Conservation (phyloP, 768 basidiomycete genomes). For the Pisolithus tinctorius region DNA sequence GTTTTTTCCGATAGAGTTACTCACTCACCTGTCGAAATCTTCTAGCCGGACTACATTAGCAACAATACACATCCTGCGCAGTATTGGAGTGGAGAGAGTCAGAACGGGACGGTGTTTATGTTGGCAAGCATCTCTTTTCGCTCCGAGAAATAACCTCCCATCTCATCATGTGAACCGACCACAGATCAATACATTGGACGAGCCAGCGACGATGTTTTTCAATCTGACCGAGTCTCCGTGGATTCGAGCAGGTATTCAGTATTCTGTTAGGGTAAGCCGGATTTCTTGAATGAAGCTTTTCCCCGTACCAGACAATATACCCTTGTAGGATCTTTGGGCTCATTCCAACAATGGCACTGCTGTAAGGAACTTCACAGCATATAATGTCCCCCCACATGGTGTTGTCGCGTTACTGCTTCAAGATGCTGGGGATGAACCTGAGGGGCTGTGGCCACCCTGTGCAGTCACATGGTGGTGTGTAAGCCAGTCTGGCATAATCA, state of each 20-base stretch:
- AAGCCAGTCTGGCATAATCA: constrained; percentile 46
- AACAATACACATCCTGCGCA: constrained; percentile 50
- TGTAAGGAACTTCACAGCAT: constrained; percentile 48
- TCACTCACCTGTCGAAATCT: neutral
- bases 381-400: constrained; percentile 56
- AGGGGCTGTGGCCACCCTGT: constrained; percentile 51
- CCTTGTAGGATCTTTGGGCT: constrained; percentile 57
- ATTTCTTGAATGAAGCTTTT: neutral
- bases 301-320: neutral
- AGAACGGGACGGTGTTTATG: constrained; percentile 65
- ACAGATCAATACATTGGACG: constrained; percentile 54
- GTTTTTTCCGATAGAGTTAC: neutral
- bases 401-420: constrained; percentile 60
- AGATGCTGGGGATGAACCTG: constrained; percentile 64
- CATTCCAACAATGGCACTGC: constrained; percentile 67
- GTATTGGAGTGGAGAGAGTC: constrained; percentile 62
- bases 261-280: constrained; percentile 50
- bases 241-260: constrained; percentile 61
- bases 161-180: neutral
- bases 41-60: constrained; percentile 31
- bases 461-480: constrained; percentile 52
- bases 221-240: constrained; percentile 63
- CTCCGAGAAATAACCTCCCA: neutral
- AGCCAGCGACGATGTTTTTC: constrained; percentile 53
- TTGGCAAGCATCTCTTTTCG: constrained; percentile 33